Evolutionary conservation across 352 stramenopile species (phyloP).

Genomic region (Globisporangium nagaii): DNA sequence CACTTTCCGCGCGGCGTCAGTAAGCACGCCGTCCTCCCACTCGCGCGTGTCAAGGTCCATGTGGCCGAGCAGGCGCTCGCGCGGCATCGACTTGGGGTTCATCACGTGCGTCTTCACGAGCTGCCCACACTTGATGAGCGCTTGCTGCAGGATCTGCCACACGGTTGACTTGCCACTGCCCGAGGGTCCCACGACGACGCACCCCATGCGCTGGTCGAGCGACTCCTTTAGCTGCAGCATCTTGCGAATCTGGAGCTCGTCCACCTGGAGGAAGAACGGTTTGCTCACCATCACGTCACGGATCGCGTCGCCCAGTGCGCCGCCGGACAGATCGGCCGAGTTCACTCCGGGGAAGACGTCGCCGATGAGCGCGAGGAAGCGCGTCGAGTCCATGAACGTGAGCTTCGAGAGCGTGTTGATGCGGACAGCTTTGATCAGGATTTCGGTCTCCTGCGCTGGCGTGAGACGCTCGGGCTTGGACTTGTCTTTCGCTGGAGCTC

Average conservation of each 20-base stretch:
- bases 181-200: slow-evolving; percentile 90
- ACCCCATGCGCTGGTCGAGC: slow-evolving; percentile 93
- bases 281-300: slow-evolving; percentile 87
- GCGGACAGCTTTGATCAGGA: slow-evolving; percentile 94
- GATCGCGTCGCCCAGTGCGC: slow-evolving; percentile 82
- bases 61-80: slow-evolving; percentile 85
- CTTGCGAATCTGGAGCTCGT: slow-evolving; percentile 91
- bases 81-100: slow-evolving; percentile 95
- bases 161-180: slow-evolving; percentile 93
- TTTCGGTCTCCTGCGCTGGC: slow-evolving; percentile 76
- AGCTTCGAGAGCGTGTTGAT: slow-evolving; percentile 96
- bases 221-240: slow-evolving; percentile 96
- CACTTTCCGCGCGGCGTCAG: slow-evolving; percentile 86
- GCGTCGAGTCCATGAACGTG: slow-evolving; percentile 87
- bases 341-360: slow-evolving; percentile 92
- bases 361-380: slow-evolving; percentile 89
- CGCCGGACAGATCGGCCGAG: slow-evolving; percentile 74
- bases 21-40: slow-evolving; percentile 95
- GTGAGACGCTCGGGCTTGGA: slow-evolving; percentile 34
- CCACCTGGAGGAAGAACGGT: slow-evolving; percentile 81
- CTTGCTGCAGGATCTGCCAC: slow-evolving; percentile 90
- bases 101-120: slow-evolving; percentile 93
- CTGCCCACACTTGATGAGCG: slow-evolving; percentile 78
- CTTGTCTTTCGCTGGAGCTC: background rate
- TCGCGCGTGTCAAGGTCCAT: slow-evolving; percentile 95